Evolutionary conservation across 1,284 basidiomycete species (phyloP), one percentile per base, ranked within the genome.

Genomic region (Puccinia polysora): DNA sequence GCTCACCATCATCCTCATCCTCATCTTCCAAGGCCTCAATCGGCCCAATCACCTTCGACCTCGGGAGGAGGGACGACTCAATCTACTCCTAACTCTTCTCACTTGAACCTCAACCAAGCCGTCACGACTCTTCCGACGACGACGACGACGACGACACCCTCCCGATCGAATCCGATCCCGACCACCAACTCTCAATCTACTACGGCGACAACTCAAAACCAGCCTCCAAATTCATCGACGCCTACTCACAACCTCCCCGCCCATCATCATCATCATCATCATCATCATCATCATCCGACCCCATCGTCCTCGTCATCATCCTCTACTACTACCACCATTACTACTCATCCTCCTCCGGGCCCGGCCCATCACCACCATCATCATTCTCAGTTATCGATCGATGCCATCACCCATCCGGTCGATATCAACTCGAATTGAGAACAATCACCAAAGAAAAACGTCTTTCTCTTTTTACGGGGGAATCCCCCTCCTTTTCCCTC

Each of bases 401-500:
- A 60, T 38, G 58, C 58, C 43, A 60, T 60, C 8, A 60, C 58
- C 23, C 58, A 60, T 60, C 58, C 58, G 28, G 58, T 60, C n/a
- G 58, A 60, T 23, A 38, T 60, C 38, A 60, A 60, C 58, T 60
- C 58, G 18, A 43, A 8, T 43, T 43, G 40, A 43, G 8, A 43
- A 43, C 40, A 43, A 18, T 43, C 8, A 43, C 40, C 8, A 8
- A 43, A 43, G 40, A 43, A 18, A 43, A 43, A 43, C 40, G 18
- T 43, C 40, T 43, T 43, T 18, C 40, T 43, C 40, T 43, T 43
- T 43, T 18, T 8, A 43, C 18, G 8, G 40, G 8, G 8, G 18
- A 43, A 8, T 43, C 8, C 18, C 18, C 40, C 18, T 43, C 18
- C 40, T 43, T 43, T 43, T 43, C 8, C 18, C 40, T 43, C 8